A percentile compares a stretch with the other conserved stretches of the same genome.
phyloP scores from a whole-genome alignment of 352 stramenopile species.

The Globisporangium polare region DNA sequence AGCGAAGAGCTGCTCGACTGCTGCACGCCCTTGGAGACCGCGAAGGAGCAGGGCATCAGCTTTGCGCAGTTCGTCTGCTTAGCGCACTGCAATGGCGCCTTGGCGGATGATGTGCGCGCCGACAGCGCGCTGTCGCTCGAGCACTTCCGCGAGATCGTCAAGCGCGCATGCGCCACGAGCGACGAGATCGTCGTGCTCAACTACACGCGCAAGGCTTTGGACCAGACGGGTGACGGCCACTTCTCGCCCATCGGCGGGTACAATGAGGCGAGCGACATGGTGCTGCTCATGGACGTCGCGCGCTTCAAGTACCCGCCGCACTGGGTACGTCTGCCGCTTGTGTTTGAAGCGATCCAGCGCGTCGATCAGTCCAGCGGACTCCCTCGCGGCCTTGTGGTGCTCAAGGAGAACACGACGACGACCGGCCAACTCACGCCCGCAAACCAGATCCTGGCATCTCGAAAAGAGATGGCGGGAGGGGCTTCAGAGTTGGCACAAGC shows the following conservation, averaged over 20 bases:
- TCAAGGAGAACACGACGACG: slow-evolving; percentile 10
- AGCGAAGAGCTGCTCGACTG: slow-evolving; percentile 83
- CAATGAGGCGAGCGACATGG: slow-evolving; percentile 85
- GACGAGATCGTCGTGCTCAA: slow-evolving; percentile 90
- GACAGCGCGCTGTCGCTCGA: slow-evolving; percentile 51
- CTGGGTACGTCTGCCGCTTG: slow-evolving; percentile 58
- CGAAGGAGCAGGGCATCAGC: slow-evolving; percentile 72
- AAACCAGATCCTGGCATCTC: background rate
- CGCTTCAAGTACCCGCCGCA: slow-evolving; percentile 95
- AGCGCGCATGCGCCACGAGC: slow-evolving; percentile 61
- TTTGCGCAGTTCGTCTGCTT: slow-evolving; percentile 70
- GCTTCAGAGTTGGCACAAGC: background rate
- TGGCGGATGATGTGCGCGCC: slow-evolving; percentile 42
- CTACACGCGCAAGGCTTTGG: slow-evolving; percentile 88
- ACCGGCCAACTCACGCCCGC: background rate
- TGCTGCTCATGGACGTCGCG: slow-evolving; percentile 95
- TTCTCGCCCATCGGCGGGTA: slow-evolving; percentile 97
- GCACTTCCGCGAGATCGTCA: slow-evolving; percentile 61
- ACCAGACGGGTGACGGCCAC: slow-evolving; percentile 95
- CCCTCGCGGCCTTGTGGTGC: slow-evolving; percentile 18
- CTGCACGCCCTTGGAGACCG: slow-evolving; percentile 65
- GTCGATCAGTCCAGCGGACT: slow-evolving; percentile 41
- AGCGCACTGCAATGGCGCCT: slow-evolving; percentile 52
- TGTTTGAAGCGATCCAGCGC: slow-evolving; percentile 50
- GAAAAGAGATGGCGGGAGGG: background rate